Percentiles rank a stretch among this genome's conserved stretches.
These are phyloP conservation scores for Wickerhamomyces hampshirensis DNA, from an alignment of 805 yeast genomes.

Conservation along the genomic window DNA sequence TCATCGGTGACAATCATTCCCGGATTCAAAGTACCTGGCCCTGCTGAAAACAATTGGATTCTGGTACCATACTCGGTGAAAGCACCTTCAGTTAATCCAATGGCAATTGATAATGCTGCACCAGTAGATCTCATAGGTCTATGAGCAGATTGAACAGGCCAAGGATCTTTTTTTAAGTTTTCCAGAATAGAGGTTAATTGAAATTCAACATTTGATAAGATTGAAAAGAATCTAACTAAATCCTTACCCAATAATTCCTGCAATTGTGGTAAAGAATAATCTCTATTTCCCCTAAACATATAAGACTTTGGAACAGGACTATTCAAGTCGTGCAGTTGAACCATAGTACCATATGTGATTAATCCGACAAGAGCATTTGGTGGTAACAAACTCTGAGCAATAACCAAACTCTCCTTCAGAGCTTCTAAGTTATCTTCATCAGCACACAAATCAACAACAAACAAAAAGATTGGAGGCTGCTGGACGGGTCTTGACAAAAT, in stretches of 20 bases:
- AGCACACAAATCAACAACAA: constrained; percentile 85
- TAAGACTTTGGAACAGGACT: constrained; percentile 66
- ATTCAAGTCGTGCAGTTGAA: constrained; percentile 81
- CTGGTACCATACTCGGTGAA: constrained; percentile 86
- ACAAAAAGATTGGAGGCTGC: constrained; percentile 80
- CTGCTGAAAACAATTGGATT: constrained; percentile 85
- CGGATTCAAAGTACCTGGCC: constrained; percentile 92
- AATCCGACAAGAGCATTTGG: constrained; percentile 87
- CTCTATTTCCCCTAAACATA: constrained; percentile 87
- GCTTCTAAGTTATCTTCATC: constrained; percentile 84
- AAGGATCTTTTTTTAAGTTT: constrained; percentile 71
- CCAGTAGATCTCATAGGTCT: constrained; percentile 93
- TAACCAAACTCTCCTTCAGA: constrained; percentile 72
- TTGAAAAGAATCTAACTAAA: constrained; percentile 62
- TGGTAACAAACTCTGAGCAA: constrained; percentile 75
- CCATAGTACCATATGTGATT: constrained; percentile 85
- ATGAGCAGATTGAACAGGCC: constrained; percentile 82
- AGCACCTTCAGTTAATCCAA: constrained; percentile 73
- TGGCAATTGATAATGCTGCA: constrained; percentile 82
- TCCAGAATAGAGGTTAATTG: constrained; percentile 78
- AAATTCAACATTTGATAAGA: constrained; percentile 75
- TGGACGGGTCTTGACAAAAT: constrained; percentile 75
- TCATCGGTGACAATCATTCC: constrained; percentile 91
- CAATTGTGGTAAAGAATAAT: constrained; percentile 52
- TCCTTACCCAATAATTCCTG: constrained; percentile 50